phyloP scores from a whole-genome alignment of 306 rosid species.

The Comarum palustre region DNA sequence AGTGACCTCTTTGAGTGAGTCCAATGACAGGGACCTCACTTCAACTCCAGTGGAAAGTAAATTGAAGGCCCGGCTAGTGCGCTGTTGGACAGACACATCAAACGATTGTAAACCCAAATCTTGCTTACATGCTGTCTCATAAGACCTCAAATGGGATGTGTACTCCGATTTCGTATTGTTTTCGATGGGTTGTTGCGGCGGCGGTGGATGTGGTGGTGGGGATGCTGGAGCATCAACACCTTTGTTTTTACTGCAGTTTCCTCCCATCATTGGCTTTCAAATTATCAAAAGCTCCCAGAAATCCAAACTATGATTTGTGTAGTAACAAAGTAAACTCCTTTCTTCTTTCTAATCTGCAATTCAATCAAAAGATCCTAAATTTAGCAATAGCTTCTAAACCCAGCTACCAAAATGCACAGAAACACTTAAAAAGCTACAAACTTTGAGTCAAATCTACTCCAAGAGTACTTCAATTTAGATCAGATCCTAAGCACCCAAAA shows the following conservation, averaged over 20 bases:
- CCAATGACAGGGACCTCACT: constrained; percentile 59
- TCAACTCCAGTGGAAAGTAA: constrained; percentile 59
- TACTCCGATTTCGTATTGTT: constrained; percentile 41
- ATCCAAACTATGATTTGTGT: background rate
- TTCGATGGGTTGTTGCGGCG: constrained; percentile 30
- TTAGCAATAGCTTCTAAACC: background rate
- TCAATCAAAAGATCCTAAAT: constrained; percentile 16
- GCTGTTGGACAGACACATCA: constrained; percentile 59
- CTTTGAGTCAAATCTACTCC: background rate
- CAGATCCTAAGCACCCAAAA: constrained; percentile 21
- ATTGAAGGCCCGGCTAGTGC: constrained; percentile 59
- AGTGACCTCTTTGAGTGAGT: constrained; percentile 62
- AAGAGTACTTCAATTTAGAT: background rate
- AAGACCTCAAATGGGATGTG: constrained; percentile 58
- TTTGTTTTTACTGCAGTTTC: constrained; percentile 50
- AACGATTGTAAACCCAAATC: constrained; percentile 66
- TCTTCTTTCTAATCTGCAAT: background rate
- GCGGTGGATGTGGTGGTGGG: background rate
- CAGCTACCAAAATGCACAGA: constrained; percentile 3
- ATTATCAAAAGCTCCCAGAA: background rate
- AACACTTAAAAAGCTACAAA: background rate
- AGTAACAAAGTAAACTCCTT: background rate
- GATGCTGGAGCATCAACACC: constrained; percentile 24
- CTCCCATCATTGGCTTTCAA: constrained; percentile 59
- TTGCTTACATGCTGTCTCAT: constrained; percentile 61